Evolutionary conservation across 2,329 filamentous ascomycete species (phyloP).

Genomic region (Didymella keratinophila): DNA sequence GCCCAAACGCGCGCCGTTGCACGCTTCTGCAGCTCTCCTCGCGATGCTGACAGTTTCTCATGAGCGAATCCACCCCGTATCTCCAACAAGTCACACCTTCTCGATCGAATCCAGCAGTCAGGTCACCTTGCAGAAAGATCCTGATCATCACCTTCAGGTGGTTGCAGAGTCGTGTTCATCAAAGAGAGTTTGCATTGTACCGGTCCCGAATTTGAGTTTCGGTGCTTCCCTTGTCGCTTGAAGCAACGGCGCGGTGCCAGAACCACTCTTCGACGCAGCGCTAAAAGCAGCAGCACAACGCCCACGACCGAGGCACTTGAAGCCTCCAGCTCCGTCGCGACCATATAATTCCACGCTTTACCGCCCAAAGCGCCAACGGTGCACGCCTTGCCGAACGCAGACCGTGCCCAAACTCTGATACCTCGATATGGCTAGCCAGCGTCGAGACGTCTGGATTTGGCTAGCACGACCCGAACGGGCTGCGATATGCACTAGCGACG

Average conservation of each 20-base stretch:
- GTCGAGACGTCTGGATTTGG: neutral
- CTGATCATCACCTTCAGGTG: neutral
- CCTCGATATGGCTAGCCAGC: neutral
- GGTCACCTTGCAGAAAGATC: neutral
- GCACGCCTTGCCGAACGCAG: constrained; percentile 8
- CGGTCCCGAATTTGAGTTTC: constrained; percentile 1
- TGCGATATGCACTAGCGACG: constrained; percentile 13
- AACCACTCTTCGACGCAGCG: constrained; percentile 1
- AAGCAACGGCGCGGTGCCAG: constrained; percentile 16
- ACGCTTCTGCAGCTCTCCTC: neutral
- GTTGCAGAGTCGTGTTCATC: neutral
- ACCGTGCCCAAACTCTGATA: constrained; percentile 1
- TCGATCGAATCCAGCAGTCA: neutral
- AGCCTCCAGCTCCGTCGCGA: neutral
- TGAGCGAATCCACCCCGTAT: neutral
- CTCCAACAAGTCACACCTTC: neutral
- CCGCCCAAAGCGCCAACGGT: constrained; percentile 9
- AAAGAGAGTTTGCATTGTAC: constrained; percentile 6
- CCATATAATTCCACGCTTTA: neutral
- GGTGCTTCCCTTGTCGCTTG: constrained; percentile 3
- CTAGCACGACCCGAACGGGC: constrained; percentile 5
- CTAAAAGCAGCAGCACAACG: constrained; percentile 8
- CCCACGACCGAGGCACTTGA: constrained; percentile 2
- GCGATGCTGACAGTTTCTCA: constrained; percentile 1
- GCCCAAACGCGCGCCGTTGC: constrained; percentile 2